A percentile compares a stretch with the other conserved stretches of the same genome.
These are phyloP conservation scores for Suhomyces atakaporum DNA, from an alignment of 1,139 yeast genomes.

Conservation along the genomic window DNA sequence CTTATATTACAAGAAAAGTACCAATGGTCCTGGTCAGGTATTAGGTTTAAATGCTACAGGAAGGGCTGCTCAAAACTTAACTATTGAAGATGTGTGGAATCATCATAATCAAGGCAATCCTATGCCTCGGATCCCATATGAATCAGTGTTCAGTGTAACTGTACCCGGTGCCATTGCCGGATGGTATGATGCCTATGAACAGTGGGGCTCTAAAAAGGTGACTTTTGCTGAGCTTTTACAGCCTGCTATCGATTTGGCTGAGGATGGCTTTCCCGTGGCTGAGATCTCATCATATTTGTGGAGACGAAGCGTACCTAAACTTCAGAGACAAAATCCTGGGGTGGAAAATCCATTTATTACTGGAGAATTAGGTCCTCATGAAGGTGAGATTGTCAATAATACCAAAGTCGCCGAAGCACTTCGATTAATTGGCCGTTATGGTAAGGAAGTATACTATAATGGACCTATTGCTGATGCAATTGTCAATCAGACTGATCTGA, in stretches of 20 bases:
- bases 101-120: slow-evolving; percentile 45
- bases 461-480: slow-evolving; percentile 71
- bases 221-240: slow-evolving; percentile 57
- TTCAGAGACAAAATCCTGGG: slow-evolving; percentile 39
- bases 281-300: slow-evolving; percentile 60
- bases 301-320: slow-evolving; percentile 39
- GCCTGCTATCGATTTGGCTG: slow-evolving; percentile 75
- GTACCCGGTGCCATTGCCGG: slow-evolving; percentile 83
- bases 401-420: slow-evolving; percentile 55
- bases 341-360: slow-evolving; percentile 41
- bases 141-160: slow-evolving; percentile 62
- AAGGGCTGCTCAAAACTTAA: slow-evolving; percentile 56
- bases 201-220: slow-evolving; percentile 76
- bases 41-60: slow-evolving; percentile 80
- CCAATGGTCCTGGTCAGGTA: slow-evolving; percentile 42
- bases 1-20: slow-evolving; percentile 54
- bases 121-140: slow-evolving; percentile 40
- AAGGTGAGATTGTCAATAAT: slow-evolving; percentile 64
- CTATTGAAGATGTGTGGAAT: slow-evolving; percentile 51
- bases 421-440: slow-evolving; percentile 52
- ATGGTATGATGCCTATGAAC: slow-evolving; percentile 67
- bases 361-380: slow-evolving; percentile 46
- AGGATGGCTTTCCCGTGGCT: slow-evolving; percentile 65
- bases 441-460: slow-evolving; percentile 66
- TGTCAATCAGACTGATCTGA: slow-evolving; percentile 49